Base-by-base conservation (phyloP, 139 green algal genomes). In the Tetraselmis striata region DNA sequence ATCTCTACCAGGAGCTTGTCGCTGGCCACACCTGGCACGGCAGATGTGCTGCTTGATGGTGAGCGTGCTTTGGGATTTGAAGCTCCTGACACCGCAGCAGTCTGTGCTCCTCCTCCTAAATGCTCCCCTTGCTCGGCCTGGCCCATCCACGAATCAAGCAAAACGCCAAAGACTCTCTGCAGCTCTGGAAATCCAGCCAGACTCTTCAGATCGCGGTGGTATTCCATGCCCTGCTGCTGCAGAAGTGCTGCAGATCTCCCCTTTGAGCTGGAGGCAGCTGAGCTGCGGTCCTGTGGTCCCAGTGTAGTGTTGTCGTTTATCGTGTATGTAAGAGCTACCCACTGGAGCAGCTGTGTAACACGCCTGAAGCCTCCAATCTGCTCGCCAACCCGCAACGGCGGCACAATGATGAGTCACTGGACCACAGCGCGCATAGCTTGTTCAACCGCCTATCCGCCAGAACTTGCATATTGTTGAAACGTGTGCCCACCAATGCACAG, bases 271-370 rank as follows among this genome's bases (percentile, higher is more conserved):
- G 59, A 27, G 29, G 2, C 0, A 1, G 26, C 18, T 24, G 5
- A 32, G 23, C 29, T 24, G 45, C 25, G 0, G 81, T 23, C 28
- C n/a, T 26, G 18, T 0, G 77, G 25, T 74, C 29, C 26, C 2
- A 30, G 77, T 0, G 59, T 58, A 0, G 31, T 28, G 76, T 75
- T 79, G 79, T 24, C 28, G 78, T 45, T 32, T 1, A 23, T n/a
- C 2, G 26, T 31, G 45, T 88, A 86, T 0, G 80, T 85, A 1
- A 89, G 82, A 2, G 85, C 83, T 1, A 79, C 76, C 84, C 87
- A 90, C 76, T 89, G 87, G 59, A 90, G 77, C 30, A 87, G 79
- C 77, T 88, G 83, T 22, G 85, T 87, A 32, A 90, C 59, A 23
- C 81, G 78, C 0, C 31, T 18, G 28, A 87, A 86, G 25, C 78